A percentile compares a stretch with the other conserved stretches of the same genome.
Evolutionary conservation across 2,329 filamentous ascomycete genomes (phyloP).

Genomic region (Colletotrichum eleusines): DNA sequence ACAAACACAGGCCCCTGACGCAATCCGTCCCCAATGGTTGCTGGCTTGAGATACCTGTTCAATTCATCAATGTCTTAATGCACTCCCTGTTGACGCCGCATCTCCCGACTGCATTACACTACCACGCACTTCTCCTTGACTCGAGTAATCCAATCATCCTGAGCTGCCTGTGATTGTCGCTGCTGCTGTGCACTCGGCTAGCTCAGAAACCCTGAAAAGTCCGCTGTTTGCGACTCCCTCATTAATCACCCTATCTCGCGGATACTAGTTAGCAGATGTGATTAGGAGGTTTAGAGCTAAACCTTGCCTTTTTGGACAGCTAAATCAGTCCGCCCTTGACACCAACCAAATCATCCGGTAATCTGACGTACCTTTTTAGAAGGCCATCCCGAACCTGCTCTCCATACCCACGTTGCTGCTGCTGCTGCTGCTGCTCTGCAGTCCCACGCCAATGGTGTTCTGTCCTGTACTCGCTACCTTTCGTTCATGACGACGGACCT

Average conservation of each 20-base stretch:
- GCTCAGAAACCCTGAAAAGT: constrained; percentile 8
- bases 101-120: constrained; percentile 7
- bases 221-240: not conserved
- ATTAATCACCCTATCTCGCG: not conserved
- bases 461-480: constrained; percentile 5
- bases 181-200: constrained; percentile 1
- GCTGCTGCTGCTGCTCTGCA: constrained; percentile 1
- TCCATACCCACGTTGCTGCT: constrained; percentile 8
- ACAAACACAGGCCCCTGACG: constrained; percentile 13
- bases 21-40: constrained; percentile 9
- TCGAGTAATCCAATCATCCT: not conserved
- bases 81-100: constrained; percentile 14
- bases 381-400: not conserved
- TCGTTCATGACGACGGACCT: constrained; percentile 40
- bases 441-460: constrained; percentile 30
- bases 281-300: constrained; percentile 15
- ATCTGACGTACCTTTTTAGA: constrained; percentile 5
- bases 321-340: constrained; percentile 26
- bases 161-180: constrained; percentile 4
- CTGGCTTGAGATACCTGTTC: constrained; percentile 27
- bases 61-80: constrained; percentile 27
- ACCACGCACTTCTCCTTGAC: not conserved
- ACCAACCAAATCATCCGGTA: constrained; percentile 2
- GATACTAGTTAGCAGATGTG: constrained; percentile 9
- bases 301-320: constrained; percentile 20